Evolutionary conservation across 2,329 filamentous ascomycete species (phyloP), one percentile per base, ranked within the genome.

Genomic region (Alternaria dauci): DNA sequence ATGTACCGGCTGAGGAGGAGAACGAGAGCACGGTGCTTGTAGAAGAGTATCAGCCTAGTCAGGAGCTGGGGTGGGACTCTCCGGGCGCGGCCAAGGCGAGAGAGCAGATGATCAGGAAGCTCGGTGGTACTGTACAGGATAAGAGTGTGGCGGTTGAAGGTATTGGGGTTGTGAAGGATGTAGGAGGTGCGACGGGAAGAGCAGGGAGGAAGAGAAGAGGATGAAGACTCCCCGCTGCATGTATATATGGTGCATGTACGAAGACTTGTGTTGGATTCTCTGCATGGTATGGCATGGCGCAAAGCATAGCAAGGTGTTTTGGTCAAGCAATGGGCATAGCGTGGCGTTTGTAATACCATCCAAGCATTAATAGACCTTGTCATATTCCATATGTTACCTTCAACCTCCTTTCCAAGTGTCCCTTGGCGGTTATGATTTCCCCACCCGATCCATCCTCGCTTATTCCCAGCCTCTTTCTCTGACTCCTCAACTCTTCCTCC

Each of bases 361-460:
- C 5, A 16, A n/a, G 23, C 12, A 11, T 23, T 23, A 28, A n/a
- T 32, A 30, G 14, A 30, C 8, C 7, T 16, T 12, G 11, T 54
- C 58, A 72, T 18, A 82, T 63, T 23, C 81, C 83, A 79, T 89
- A 89, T 2, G 87, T 89, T 23, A 86, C 86, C 53, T 81, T 83
- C 71, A 89, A 71, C 62, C 87, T 79, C 58, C 82, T 79, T 68
- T 84, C 81, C 74, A 89, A 75, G 82, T 89, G 87, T 70, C 87
- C 83, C 63, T 79, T 81, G 1, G 87, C 87, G 32, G 87, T 89
- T 69, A 88, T 76, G 14, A 82, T 78, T 51, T 79, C 80, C 23
- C 68, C 70, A 62, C 76, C 55, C 68, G 36, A 8, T 14, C 71
- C 62, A 0, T 76, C 79, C 5, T 76, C 79, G 16, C 77, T 78